These are phyloP conservation scores for Ceratobasidium sp. DNA, from an alignment of 1,284 basidiomycete species.

Conservation along the genomic window DNA sequence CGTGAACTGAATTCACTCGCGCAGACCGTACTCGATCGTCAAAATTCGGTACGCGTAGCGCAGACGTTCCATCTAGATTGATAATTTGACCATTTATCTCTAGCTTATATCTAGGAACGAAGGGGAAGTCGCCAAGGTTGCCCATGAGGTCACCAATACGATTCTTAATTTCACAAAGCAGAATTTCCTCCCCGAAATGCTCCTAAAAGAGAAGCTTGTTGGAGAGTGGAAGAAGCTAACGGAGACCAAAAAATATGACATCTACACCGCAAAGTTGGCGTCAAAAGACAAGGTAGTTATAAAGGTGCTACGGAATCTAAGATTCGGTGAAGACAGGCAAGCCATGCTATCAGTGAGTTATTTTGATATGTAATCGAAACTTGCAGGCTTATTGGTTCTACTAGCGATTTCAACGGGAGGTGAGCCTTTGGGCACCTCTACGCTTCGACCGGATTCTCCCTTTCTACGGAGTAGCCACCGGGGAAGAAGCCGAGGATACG, in stretches of 20 bases:
- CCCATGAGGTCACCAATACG: neutral
- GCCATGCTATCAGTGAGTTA: neutral
- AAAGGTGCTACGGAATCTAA: neutral
- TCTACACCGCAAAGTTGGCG: constrained; percentile 3
- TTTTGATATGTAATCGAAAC: too few relatives aligned
- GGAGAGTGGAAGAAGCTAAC: neutral
- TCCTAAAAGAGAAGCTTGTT: neutral
- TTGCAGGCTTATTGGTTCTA: neutral
- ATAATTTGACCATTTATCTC: too few relatives aligned
- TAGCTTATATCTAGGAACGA: too few relatives aligned
- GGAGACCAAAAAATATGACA: neutral
- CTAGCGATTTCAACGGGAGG: constrained; percentile 2
- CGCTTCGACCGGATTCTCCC: constrained; percentile 6
- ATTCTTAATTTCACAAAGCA: constrained; percentile 9
- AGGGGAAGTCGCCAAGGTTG: too few relatives aligned
- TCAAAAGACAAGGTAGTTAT: constrained; percentile 4
- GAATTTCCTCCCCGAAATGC: neutral
- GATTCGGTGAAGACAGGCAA: neutral
- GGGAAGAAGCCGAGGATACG: neutral
- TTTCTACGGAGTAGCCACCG: constrained; percentile 13
- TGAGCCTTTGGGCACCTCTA: neutral
- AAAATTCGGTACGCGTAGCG: too few relatives aligned
- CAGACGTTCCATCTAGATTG: too few relatives aligned
- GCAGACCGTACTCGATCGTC: too few relatives aligned
- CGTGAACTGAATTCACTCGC: too few relatives aligned